These are phyloP conservation scores for Monilinia vaccinii-corymbosi DNA, from an alignment of 2,329 filamentous ascomycete genomes.

Conservation along the genomic window DNA sequence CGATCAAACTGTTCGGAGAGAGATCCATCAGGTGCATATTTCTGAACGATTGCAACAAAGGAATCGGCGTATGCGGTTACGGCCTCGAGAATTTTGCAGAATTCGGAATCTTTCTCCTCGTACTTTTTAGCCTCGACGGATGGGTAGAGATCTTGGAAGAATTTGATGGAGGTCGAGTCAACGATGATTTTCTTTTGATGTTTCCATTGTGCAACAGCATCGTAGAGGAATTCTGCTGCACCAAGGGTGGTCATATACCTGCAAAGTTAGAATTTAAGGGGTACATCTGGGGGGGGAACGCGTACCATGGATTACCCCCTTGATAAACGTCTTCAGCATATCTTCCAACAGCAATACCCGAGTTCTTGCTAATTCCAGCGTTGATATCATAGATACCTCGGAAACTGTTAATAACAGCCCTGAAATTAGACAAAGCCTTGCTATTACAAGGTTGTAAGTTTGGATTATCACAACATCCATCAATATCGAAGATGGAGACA, in stretches of 20 bases:
- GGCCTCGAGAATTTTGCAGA: conserved; percentile 37
- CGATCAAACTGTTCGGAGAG: conserved; percentile 59
- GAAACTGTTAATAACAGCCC: conserved; percentile 65
- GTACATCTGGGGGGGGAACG: background rate
- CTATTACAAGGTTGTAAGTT: conserved; percentile 59
- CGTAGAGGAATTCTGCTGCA: conserved; percentile 72
- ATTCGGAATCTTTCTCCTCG: conserved; percentile 46
- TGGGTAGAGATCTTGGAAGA: conserved; percentile 60
- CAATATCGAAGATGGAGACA: conserved; percentile 61
- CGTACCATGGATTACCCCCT: conserved; percentile 65
- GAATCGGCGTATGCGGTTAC: conserved; percentile 55
- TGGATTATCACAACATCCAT: conserved; percentile 54
- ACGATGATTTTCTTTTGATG: conserved; percentile 52
- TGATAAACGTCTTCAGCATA: conserved; percentile 68
- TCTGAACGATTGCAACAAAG: conserved; percentile 39
- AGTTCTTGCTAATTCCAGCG: conserved; percentile 46
- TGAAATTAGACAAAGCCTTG: conserved; percentile 64
- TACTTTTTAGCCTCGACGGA: conserved; percentile 55
- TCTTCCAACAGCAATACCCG: conserved; percentile 56
- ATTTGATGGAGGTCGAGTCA: conserved; percentile 53
- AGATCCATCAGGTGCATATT: conserved; percentile 49
- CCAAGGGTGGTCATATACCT: conserved; percentile 61
- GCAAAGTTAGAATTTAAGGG: background rate
- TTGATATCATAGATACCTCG: conserved; percentile 59
- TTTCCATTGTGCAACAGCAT: conserved; percentile 64